Evolutionary conservation across 2,329 filamentous ascomycete species (phyloP).

Genomic region (Cladosporium colombiae): DNA sequence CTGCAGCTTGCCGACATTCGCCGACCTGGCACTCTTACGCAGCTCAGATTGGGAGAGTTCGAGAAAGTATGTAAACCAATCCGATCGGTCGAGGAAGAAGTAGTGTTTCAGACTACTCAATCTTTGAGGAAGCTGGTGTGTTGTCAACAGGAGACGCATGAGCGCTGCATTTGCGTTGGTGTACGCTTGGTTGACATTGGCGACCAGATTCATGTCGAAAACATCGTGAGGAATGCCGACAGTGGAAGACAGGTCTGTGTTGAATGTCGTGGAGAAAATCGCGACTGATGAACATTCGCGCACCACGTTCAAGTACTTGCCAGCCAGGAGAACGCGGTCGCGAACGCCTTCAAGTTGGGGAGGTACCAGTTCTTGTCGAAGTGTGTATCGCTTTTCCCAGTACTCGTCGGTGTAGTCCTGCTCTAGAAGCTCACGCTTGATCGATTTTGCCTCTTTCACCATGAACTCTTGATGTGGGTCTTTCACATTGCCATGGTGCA

Average conservation of each 20-base stretch:
- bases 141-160: constrained; percentile 85
- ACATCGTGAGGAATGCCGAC: constrained; percentile 91
- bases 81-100: constrained; percentile 96
- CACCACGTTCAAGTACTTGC: constrained; percentile 97
- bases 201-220: constrained; percentile 85
- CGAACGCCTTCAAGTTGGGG: constrained; percentile 89
- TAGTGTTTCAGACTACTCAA: constrained; percentile 95
- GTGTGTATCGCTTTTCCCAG: constrained; percentile 96
- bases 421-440: constrained; percentile 84
- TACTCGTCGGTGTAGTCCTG: constrained; percentile 99
- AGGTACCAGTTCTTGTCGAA: constrained; percentile 86
- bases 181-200: constrained; percentile 94
- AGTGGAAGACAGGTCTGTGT: constrained; percentile 70
- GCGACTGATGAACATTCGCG: constrained; percentile 66
- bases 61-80: constrained; percentile 97
- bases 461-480: constrained; percentile 94
- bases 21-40: constrained; percentile 75
- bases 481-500: constrained; percentile 92
- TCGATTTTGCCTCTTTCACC: constrained; percentile 93
- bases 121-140: constrained; percentile 83
- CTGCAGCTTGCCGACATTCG: constrained; percentile 92
- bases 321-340: constrained; percentile 90
- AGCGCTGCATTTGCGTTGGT: constrained; percentile 93
- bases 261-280: constrained; percentile 73
- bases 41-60: constrained; percentile 88